Evolutionary conservation across 1,284 basidiomycete genomes (phyloP).

Genomic region (Fomitopsis betulina): DNA sequence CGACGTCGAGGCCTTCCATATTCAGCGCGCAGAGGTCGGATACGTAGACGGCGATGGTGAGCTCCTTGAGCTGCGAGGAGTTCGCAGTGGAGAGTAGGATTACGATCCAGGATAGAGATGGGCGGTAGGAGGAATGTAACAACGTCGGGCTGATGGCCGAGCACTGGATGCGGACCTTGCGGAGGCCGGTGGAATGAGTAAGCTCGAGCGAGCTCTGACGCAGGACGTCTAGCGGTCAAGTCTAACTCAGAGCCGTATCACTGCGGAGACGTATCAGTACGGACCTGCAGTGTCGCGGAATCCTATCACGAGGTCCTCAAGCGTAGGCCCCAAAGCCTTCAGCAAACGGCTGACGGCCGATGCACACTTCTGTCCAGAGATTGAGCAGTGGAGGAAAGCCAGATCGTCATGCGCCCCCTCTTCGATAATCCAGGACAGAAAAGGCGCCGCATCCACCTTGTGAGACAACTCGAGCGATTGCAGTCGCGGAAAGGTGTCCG

Average conservation of each 20-base stretch:
- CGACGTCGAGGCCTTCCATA: conserved; percentile 20
- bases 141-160: background rate
- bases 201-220: conserved; percentile 15
- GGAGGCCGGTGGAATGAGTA: conserved; percentile 12
- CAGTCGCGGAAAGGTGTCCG: conserved; percentile 7
- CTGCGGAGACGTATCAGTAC: background rate
- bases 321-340: conserved; percentile 11
- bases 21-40: conserved; percentile 15
- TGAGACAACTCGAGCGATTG: conserved; percentile 16
- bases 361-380: conserved; percentile 15
- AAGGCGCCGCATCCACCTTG: conserved; percentile 16
- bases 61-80: conserved; percentile 10
- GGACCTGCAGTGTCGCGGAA: conserved; percentile 21
- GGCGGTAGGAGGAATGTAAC: conserved; percentile 5
- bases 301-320: conserved; percentile 15
- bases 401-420: conserved; percentile 8
- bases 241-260: background rate
- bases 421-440: conserved; percentile 17
- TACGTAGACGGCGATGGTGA: conserved; percentile 13
- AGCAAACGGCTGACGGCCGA: conserved; percentile 16
- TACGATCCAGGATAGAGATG: conserved; percentile 24
- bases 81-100: conserved; percentile 18
- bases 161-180: conserved; percentile 15
- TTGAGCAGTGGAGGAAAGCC: conserved; percentile 14
- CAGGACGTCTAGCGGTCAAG: conserved; percentile 14